Evolutionary conservation across 805 yeast species (phyloP), one percentile per base, ranked within the genome.

Genomic region (Hanseniaspora mollemarum): DNA sequence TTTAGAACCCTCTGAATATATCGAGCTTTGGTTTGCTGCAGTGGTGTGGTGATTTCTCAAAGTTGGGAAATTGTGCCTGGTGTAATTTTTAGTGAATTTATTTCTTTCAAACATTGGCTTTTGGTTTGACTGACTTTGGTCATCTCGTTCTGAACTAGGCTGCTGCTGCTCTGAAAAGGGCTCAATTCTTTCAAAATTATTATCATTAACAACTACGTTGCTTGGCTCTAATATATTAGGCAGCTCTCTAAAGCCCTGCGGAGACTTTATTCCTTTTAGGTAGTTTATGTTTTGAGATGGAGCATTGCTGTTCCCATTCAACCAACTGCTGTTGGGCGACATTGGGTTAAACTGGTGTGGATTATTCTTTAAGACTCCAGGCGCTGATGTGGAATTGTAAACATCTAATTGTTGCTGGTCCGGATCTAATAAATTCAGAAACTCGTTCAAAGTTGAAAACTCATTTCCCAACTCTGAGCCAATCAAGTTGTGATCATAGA

Each of bases 51-150:
- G 5, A 10, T 32, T 25, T 29, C 42, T 43, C 36, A 51, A 31
- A 26, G 50, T 38, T 21, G 53, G 51, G 18, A 48, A 48, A 24
- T 48, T 48, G 38, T 48, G 51, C 28, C 35, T 45, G 18, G 48
- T 43, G 26, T 26, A 43, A 26, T 41, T 42, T 19, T 37, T 43
- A 9, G 31, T 49, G 18, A 43, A 29, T n/a, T 35, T 35, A 16
- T 36, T 44, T 16, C 35, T 41, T 28, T 36, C 37, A 15, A 12
- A 43, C 13, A 24, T 36, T 45, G 52, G 21, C 51, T 55, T 28
- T 35, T 46, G 52, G 19, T 52, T 56, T 18, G 48, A 50, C 18
- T 51, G 56, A 9, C 46, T 55, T 1, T 46, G 52, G 32, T 40
- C 54, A 12, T 36, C 37, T 16, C 44, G 54, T 29, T 43, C 49